Conservation (phyloP, 2,329 filamentous ascomycete species). For the Beauveria asiatica region DNA sequence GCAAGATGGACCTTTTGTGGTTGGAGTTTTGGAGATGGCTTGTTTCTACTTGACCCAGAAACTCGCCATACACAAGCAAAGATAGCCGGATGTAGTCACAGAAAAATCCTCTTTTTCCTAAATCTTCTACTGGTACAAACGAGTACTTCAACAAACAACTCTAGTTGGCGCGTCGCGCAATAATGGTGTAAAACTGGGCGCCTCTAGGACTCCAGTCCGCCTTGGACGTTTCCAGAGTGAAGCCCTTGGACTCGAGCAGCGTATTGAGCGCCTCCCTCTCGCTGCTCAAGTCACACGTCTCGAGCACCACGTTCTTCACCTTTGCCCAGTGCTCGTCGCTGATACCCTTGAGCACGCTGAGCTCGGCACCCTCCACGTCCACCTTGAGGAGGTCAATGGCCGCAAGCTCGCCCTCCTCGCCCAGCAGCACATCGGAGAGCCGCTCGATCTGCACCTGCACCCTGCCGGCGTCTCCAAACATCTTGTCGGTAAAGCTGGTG, state of each 20-base stretch:
- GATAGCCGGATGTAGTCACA: too few species aligned
- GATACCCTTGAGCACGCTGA: slow-evolving; percentile 17
- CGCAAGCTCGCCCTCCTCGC: slow-evolving; percentile 2
- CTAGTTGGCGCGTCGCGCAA: neutral
- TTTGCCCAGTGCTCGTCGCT: slow-evolving; percentile 17
- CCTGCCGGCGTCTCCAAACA: slow-evolving; percentile 4
- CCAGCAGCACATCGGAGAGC: slow-evolving; percentile 17
- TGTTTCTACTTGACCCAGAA: too few species aligned
- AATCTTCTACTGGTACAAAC: too few species aligned
- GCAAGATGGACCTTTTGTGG: too few species aligned
- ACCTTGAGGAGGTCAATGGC: slow-evolving; percentile 21
- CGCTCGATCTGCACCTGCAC: slow-evolving; percentile 12
- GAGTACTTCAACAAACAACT: too few species aligned
- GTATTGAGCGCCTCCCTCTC: slow-evolving; percentile 11
- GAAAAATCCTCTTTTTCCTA: too few species aligned
- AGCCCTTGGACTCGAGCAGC: slow-evolving; percentile 16
- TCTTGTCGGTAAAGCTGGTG: slow-evolving; percentile 8
- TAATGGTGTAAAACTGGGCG: slow-evolving; percentile 8
- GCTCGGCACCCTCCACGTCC: slow-evolving; percentile 20
- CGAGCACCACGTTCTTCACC: slow-evolving; percentile 16
- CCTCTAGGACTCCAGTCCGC: slow-evolving; percentile 9
- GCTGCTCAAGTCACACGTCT: slow-evolving; percentile 15
- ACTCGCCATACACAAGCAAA: too few species aligned
- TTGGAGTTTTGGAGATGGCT: too few species aligned
- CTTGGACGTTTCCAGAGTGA: slow-evolving; percentile 12